Conservation (phyloP, 345 rosid species). For the Eucalyptus lansdowneana region DNA sequence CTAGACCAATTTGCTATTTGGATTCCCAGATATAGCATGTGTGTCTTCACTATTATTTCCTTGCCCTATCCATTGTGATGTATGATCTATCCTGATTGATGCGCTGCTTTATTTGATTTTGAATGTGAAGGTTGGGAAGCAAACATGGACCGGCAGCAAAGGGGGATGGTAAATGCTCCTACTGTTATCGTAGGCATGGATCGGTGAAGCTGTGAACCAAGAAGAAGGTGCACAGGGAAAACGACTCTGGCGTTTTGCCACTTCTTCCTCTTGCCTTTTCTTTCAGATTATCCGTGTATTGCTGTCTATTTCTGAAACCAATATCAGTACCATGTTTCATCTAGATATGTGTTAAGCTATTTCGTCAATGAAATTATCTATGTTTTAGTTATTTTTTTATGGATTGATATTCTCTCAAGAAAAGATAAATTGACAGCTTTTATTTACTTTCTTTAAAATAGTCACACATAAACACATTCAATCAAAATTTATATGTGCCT, state of each 20-base stretch:
- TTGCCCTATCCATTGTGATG: neutral
- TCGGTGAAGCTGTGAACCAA: constrained; percentile 2
- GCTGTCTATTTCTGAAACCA: neutral
- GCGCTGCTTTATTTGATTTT: neutral
- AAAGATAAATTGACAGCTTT: neutral
- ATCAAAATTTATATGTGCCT: neutral
- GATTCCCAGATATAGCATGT: neutral
- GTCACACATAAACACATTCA: neutral
- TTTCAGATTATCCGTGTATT: neutral
- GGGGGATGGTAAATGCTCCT: constrained; percentile 23
- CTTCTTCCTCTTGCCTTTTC: neutral
- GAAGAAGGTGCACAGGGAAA: neutral
- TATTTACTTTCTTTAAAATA: neutral
- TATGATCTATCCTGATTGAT: neutral
- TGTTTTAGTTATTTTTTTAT: neutral
- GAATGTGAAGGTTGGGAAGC: constrained; percentile 32
- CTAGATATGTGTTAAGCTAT: neutral
- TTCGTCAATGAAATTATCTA: neutral
- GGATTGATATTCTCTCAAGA: neutral
- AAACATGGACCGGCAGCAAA: constrained; percentile 25
- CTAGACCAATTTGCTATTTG: neutral
- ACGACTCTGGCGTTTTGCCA: neutral
- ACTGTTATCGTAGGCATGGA: constrained; percentile 7
- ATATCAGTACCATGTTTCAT: neutral
- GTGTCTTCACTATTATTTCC: neutral